phyloP scores from a whole-genome alignment of 179 eudicot species.

The Carnegiea gigantea region DNA sequence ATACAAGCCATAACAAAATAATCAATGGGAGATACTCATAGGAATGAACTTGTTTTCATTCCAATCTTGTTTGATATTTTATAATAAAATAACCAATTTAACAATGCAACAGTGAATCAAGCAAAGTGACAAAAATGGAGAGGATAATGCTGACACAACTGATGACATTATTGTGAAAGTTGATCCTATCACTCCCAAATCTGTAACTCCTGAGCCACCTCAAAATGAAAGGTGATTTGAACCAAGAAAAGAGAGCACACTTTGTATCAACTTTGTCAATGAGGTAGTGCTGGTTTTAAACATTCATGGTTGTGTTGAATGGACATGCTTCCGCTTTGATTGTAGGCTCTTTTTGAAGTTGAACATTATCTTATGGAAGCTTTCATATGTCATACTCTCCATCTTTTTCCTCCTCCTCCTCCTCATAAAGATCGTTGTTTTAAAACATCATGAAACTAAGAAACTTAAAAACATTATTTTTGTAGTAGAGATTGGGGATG shows the following conservation, averaged over 20 bases:
- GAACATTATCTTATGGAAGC: too few species aligned
- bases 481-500: too few species aligned
- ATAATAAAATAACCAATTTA: neutral
- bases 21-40: too few species aligned
- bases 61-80: neutral
- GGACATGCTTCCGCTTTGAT: neutral
- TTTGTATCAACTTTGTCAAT: conserved; percentile 12
- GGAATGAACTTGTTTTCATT: neutral
- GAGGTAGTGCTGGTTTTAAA: conserved; percentile 36
- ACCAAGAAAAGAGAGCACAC: conserved; percentile 23
- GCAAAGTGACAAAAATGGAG: conserved; percentile 48
- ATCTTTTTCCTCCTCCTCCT: too few species aligned
- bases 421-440: too few species aligned
- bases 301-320: neutral
- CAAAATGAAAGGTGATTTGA: conserved; percentile 43
- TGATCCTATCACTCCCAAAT: conserved; percentile 76
- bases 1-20: too few species aligned
- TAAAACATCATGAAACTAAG: too few species aligned
- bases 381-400: too few species aligned
- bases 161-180: conserved; percentile 40
- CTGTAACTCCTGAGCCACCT: conserved; percentile 68
- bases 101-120: conserved; percentile 60
- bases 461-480: too few species aligned
- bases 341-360: neutral
- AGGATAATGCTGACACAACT: conserved; percentile 33